phyloP scores from a whole-genome alignment of 495 filamentous ascomycete genomes.

The Penicillium daleae region DNA sequence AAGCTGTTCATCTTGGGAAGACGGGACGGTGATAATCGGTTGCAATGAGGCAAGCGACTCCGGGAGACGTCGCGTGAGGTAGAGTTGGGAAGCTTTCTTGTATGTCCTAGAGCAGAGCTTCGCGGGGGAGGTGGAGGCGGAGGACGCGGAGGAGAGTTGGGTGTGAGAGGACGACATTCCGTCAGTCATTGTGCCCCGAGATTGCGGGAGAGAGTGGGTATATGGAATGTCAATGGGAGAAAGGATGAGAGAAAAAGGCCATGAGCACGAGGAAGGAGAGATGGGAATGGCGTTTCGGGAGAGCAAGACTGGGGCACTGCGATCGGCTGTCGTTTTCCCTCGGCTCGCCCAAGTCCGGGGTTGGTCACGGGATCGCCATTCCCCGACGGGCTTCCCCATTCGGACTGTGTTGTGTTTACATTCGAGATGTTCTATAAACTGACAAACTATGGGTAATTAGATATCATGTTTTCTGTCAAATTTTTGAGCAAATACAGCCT shows the following conservation, averaged over 20 bases:
- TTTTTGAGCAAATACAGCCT: too few relatives aligned
- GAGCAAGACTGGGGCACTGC: slow-evolving; percentile 16
- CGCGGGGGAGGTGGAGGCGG: slow-evolving; percentile 54
- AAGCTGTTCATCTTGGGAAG: slow-evolving; percentile 40
- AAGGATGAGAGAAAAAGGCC: not conserved
- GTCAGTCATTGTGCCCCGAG: slow-evolving; percentile 38
- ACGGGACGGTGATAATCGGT: slow-evolving; percentile 66
- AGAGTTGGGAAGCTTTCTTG: slow-evolving; percentile 86
- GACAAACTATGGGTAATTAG: not conserved
- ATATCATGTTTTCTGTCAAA: too few relatives aligned
- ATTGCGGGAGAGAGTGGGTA: slow-evolving; percentile 1
- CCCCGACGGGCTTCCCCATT: slow-evolving; percentile 5
- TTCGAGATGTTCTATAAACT: not conserved
- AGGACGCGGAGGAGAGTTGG: slow-evolving; percentile 52
- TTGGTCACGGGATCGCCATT: slow-evolving; percentile 33
- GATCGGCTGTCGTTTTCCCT: slow-evolving; percentile 41
- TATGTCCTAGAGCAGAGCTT: slow-evolving; percentile 70
- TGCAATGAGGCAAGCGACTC: slow-evolving; percentile 84
- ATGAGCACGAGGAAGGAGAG: slow-evolving; percentile 1
- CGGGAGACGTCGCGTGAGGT: slow-evolving; percentile 86
- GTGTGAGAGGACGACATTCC: slow-evolving; percentile 44
- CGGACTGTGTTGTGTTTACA: not conserved
- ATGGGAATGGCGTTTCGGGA: slow-evolving; percentile 13
- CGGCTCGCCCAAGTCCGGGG: slow-evolving; percentile 39
- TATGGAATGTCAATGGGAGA: slow-evolving; percentile 4